A percentile compares a stretch with the other conserved stretches of the same genome.
Conservation (phyloP, 2,329 filamentous ascomycete species). For the Macroventuria anomochaeta region DNA sequence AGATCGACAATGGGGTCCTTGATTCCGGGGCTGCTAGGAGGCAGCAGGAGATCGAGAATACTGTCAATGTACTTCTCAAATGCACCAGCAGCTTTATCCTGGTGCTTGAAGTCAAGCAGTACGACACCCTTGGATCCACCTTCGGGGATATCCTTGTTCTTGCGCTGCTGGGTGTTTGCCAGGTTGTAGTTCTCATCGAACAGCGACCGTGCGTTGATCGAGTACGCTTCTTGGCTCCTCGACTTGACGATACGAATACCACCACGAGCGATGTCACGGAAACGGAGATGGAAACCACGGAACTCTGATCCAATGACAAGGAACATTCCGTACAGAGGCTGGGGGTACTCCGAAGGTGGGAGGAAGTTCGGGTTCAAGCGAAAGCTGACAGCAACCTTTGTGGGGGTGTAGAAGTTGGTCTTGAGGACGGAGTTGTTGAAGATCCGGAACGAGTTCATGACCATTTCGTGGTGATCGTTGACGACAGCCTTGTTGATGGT, state of each 20-base stretch:
- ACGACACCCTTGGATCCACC: conserved; percentile 98
- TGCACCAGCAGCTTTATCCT: conserved; percentile 88
- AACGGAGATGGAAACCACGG: conserved; percentile 94
- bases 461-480: conserved; percentile 97
- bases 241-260: conserved; percentile 99
- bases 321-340: conserved; percentile 97
- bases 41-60: conserved; percentile 91
- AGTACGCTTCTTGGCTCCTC: conserved; percentile 91
- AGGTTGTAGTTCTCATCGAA: conserved; percentile 99
- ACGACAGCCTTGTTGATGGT: conserved; percentile 50
- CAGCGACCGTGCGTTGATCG: conserved; percentile 93
- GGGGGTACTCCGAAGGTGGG: conserved; percentile 89
- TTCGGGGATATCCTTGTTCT: conserved; percentile 99
- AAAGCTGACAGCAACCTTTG: conserved; percentile 97
- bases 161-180: conserved; percentile 97
- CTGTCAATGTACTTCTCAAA: conserved; percentile 99
- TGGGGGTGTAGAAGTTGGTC: conserved; percentile 97
- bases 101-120: conserved; percentile 88
- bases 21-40: conserved; percentile 90
- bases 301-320: conserved; percentile 96
- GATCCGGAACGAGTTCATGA: conserved; percentile 93
- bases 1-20: conserved; percentile 98
- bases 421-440: conserved; percentile 95
- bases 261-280: conserved; percentile 94
- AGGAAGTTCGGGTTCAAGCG: conserved; percentile 88